Evolutionary conservation across 345 rosid species (phyloP), one percentile per base, ranked within the genome.

Genomic region (Orychophragmus violaceus): DNA sequence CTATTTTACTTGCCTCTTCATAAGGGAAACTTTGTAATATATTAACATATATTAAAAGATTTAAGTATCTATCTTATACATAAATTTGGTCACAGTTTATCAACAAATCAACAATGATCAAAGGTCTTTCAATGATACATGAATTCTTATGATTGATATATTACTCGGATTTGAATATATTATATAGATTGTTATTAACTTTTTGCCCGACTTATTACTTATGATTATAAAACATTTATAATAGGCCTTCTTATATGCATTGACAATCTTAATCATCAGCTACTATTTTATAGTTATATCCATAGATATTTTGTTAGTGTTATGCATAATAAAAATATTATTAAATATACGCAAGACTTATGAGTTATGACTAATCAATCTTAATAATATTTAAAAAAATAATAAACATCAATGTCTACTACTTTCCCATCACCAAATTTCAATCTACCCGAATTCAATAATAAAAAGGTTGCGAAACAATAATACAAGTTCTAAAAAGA

Each of bases 381-480:
- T 70, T 32, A 32, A 29, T 9, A 16, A 30, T 32, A 53, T 42
- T 17, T 16, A 2, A 21, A 30, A 46, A 62, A 17, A 2, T 52
- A 17, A 2, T 52, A 36, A 24, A 70, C 75, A 53, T 70, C 75
- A 44, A 17, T 62, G 23, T 62, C 74, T 29, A 61, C 36, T 61
- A 60, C 37, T 42, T 62, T 42, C 27, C 55, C 42, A 12, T 55
- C 49, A 70, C 75, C 75, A 62, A 44, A 23, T 62, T 62, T 62
- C 68, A 70, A 53, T 8, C 63, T 54, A 53, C 49, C 69, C 28
- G n/a, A 41, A 28, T 60, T 60, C 24, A 50, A 50, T 37, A 36
- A 28, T 39, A 58, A 48, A 5, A 35, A 59, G 46, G 23, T 25
- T 35, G 29, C 6, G 30, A 48, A 17, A 58, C 3, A 35, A 46